Base-by-base conservation (phyloP, 2,329 filamentous ascomycete genomes). In the Pseudonectria foliicola region DNA sequence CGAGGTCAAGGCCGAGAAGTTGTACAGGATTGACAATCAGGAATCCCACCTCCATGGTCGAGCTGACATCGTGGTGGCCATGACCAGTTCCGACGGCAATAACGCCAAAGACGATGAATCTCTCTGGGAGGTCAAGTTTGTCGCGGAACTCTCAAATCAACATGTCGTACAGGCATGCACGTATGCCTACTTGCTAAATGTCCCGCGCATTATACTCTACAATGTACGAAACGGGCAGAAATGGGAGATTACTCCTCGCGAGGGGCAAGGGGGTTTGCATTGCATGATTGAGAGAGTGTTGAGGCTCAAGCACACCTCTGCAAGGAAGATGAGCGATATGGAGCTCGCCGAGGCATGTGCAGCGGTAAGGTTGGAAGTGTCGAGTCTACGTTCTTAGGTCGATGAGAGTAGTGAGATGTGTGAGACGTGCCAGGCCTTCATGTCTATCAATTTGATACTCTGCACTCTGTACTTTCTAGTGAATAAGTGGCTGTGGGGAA, bases 81-180 rank as follows among this genome's bases (percentile, higher is more conserved):
- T 28, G 8, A 14, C 34, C 10, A 10, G 26, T 13, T 14, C 18
- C 2, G 33, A 13, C 24, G n/a, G 10, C 13, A 14, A 35, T 3
- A 8, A 25, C 10, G 33, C 27, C 2, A 13, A 28, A 8, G 13
- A 24, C 10, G 12, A 29, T 12, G 28, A 44, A 12, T 28, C 39
- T 10, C 31, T 57, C 15, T 56, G 52, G 52, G 54, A 57, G 40
- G 49, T 57, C 31, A 58, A 58, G 25, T 57, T 57, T 37, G 51
- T 54, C 5, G 40, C 42, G 4, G 11, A 44, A 6, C 44, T 58
- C 10, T 39, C 47, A 10, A 41, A 46, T 8, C 42, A 52, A 27
- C 45, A 58, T 12, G 31, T 50, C 11, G 27, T 57, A 10, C 55
- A 58, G 25, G 43, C 43, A 10, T 50, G 45, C 13, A 32, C 38